These are phyloP conservation scores for Pinus taeda DNA, from an alignment of 75 land plant genomes.

Conservation along the genomic window DNA sequence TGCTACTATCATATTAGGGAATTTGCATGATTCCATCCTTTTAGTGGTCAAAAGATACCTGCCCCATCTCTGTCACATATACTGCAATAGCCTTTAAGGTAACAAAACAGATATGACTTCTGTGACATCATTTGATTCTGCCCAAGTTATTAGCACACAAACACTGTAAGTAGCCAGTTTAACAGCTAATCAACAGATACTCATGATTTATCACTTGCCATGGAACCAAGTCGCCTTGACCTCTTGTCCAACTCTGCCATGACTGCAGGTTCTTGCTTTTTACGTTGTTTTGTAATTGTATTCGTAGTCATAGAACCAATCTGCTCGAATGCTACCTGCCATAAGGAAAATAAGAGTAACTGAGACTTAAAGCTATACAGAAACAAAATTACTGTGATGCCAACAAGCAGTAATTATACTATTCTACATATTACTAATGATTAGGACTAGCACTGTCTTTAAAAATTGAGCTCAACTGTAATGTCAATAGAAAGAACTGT, in stretches of 20 bases:
- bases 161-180: too few relatives aligned
- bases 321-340: conserved; percentile 53
- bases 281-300: conserved; percentile 49
- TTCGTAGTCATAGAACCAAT: conserved; percentile 50
- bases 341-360: conserved; percentile 2
- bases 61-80: too few relatives aligned
- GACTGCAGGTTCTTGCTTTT: conserved; percentile 54
- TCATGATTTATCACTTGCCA: too few relatives aligned
- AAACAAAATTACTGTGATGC: conserved; percentile 1
- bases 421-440: background rate
- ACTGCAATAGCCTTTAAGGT: too few relatives aligned
- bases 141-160: too few relatives aligned
- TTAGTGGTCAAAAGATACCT: too few relatives aligned
- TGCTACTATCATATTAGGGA: too few relatives aligned
- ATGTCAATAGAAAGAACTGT: too few relatives aligned
- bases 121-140: too few relatives aligned
- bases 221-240: conserved; percentile 14
- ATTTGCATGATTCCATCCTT: too few relatives aligned
- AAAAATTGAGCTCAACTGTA: background rate
- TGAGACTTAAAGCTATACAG: background rate
- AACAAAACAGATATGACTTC: too few relatives aligned
- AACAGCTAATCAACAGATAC: too few relatives aligned
- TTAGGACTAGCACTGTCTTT: background rate
- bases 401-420: background rate
- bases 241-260: conserved; percentile 56